A percentile compares a stretch with the other conserved stretches of the same genome.
Conservation (phyloP, 768 basidiomycete genomes). For the Cystofilobasidium capitatum region DNA sequence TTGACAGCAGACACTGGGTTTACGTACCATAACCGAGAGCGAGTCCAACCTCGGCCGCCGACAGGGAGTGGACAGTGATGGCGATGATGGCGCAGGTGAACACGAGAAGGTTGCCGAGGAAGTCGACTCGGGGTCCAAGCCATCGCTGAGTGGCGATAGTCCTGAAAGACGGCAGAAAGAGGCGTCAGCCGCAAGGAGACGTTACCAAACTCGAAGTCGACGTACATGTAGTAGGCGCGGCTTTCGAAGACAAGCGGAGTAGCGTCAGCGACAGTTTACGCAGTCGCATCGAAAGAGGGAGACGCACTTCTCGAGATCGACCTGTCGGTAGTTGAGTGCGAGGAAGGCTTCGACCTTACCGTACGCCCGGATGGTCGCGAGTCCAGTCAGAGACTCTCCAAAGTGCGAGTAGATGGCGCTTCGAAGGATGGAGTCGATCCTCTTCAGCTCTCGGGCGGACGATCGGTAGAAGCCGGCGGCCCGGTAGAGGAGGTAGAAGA, state of each 20-base stretch:
- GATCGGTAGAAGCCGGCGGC: conserved; percentile 60
- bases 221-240: conserved; percentile 7
- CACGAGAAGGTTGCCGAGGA: conserved; percentile 34
- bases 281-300: conserved; percentile 35
- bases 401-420: conserved; percentile 69
- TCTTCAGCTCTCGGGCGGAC: conserved; percentile 74
- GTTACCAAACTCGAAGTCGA: too few species aligned
- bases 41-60: conserved; percentile 8
- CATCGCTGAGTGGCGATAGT: conserved; percentile 59
- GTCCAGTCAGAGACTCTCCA: conserved; percentile 75
- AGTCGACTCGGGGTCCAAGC: conserved; percentile 52
- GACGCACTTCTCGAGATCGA: conserved; percentile 58
- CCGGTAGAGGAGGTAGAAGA: conserved; percentile 7
- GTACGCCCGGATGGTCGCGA: conserved; percentile 58
- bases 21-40: neutral
- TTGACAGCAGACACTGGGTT: neutral
- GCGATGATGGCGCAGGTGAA: neutral
- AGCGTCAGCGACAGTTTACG: neutral
- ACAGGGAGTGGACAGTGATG: conserved; percentile 4
- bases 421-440: conserved; percentile 64
- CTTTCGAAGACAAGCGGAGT: conserved; percentile 42
- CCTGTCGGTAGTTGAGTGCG: conserved; percentile 59
- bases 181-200: too few species aligned
- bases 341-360: conserved; percentile 72
- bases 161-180: neutral